Conservation (phyloP, 306 rosid genomes). For the Castanospermum australe region DNA sequence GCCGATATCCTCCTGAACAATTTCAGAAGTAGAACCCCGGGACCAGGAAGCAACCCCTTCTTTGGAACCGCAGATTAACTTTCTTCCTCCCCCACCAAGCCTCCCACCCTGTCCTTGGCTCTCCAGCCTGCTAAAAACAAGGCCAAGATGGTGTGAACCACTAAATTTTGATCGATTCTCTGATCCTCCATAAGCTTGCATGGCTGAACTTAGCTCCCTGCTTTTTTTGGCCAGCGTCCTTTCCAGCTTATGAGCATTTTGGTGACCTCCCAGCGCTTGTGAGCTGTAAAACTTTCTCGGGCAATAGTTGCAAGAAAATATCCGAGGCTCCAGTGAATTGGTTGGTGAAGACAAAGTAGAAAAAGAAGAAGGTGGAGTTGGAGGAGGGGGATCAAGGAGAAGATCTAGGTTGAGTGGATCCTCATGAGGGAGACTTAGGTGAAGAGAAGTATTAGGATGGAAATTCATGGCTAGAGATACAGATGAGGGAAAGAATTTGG, state of each 20-base stretch:
- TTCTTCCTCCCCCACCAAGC: conserved; percentile 32
- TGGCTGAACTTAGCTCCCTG: conserved; percentile 52
- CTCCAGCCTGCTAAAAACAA: conserved; percentile 11
- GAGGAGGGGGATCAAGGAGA: conserved; percentile 67
- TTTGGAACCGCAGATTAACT: conserved; percentile 25
- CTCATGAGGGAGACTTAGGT: conserved; percentile 40
- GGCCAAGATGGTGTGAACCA: conserved; percentile 4
- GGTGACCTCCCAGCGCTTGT: conserved; percentile 92
- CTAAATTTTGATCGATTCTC: conserved; percentile 2
- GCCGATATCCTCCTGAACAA: conserved; percentile 64
- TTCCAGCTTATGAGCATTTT: conserved; percentile 90
- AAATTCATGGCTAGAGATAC: conserved; percentile 51
- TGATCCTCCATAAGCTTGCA: conserved; percentile 19
- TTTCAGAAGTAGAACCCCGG: conserved; percentile 30
- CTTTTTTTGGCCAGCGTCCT: conserved; percentile 88
- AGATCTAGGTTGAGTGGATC: conserved; percentile 57
- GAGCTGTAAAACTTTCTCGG: conserved; percentile 84
- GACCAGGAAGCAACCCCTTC: conserved; percentile 47
- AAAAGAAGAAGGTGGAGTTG: too few relatives aligned
- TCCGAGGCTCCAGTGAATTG: conserved; percentile 42
- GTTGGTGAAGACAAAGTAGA: conserved; percentile 46
- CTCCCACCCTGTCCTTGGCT: conserved; percentile 36
- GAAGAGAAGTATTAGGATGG: conserved; percentile 53
- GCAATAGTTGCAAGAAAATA: conserved; percentile 89
- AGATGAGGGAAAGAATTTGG: background rate